Evolutionary conservation across 2,329 filamentous ascomycete species (phyloP).

Genomic region (Paraphaeosphaeria minitans): DNA sequence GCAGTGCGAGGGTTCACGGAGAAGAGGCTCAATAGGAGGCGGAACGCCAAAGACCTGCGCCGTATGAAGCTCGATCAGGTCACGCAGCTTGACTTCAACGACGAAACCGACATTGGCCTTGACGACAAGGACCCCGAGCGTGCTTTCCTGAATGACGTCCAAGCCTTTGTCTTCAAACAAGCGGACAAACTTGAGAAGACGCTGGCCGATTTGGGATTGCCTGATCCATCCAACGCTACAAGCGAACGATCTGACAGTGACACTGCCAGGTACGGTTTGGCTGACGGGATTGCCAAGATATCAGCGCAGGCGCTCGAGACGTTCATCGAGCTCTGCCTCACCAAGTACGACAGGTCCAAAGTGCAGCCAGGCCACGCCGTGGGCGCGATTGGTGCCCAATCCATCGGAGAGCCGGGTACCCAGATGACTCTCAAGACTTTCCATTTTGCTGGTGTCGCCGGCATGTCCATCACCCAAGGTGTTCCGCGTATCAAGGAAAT

Average conservation of each 20-base stretch:
- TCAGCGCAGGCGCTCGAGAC: slow-evolving; percentile 72
- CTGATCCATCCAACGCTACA: slow-evolving; percentile 16
- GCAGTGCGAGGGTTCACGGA: slow-evolving; percentile 74
- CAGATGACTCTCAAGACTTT: slow-evolving; percentile 99
- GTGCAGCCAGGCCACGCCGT: slow-evolving; percentile 96
- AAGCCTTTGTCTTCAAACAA: slow-evolving; percentile 69
- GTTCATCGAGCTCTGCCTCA: slow-evolving; percentile 82
- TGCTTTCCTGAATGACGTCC: slow-evolving; percentile 79
- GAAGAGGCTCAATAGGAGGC: slow-evolving; percentile 67
- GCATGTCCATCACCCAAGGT: slow-evolving; percentile 99
- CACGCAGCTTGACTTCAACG: slow-evolving; percentile 67
- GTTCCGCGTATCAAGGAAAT: slow-evolving; percentile 99
- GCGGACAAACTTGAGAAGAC: slow-evolving; percentile 65
- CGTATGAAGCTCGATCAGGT: slow-evolving; percentile 36
- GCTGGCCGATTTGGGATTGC: slow-evolving; percentile 33
- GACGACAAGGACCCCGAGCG: slow-evolving; percentile 73
- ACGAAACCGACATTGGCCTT: slow-evolving; percentile 65
- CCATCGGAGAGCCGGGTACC: slow-evolving; percentile 96
- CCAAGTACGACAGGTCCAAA: slow-evolving; percentile 88
- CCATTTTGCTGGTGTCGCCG: slow-evolving; percentile 99
- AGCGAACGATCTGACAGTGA: slow-evolving; percentile 37
- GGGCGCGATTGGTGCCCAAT: slow-evolving; percentile 94
- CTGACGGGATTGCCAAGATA: slow-evolving; percentile 82
- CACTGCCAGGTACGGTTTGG: slow-evolving; percentile 43
- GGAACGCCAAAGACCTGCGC: slow-evolving; percentile 49